Percentiles rank a stretch among this genome's conserved stretches.
These are phyloP conservation scores for Primulina huaijiensis DNA, from an alignment of 257 asterid genomes.

Conservation along the genomic window DNA sequence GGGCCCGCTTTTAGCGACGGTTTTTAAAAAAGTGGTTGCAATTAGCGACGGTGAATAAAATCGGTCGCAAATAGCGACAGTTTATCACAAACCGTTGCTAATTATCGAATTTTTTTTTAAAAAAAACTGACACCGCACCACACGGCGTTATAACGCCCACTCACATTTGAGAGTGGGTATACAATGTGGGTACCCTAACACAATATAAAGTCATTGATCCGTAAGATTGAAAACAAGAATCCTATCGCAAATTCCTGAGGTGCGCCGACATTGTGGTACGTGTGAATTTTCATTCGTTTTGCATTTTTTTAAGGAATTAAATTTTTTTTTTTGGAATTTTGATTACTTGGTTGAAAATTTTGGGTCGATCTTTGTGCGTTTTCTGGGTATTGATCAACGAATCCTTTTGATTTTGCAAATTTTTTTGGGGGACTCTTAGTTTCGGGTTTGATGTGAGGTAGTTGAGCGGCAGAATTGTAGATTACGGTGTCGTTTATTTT, in stretches of 20 bases:
- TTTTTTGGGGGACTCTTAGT: neutral
- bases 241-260: neutral
- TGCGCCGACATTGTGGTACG: neutral
- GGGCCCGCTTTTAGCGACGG: too few relatives aligned
- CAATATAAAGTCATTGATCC: neutral
- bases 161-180: too few relatives aligned
- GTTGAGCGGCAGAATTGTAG: neutral
- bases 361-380: neutral
- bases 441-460: neutral
- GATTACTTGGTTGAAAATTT: neutral
- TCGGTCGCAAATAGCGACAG: too few relatives aligned
- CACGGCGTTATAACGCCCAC: too few relatives aligned
- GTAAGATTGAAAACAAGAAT: neutral
- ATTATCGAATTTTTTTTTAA: too few relatives aligned
- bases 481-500: neutral
- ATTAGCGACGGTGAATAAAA: too few relatives aligned
- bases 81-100: too few relatives aligned
- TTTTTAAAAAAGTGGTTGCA: too few relatives aligned
- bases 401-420: neutral
- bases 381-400: neutral
- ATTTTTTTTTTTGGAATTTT: too few relatives aligned
- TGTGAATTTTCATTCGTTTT: neutral
- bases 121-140: too few relatives aligned
- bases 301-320: neutral
- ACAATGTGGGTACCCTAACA: too few relatives aligned